phyloP scores from a whole-genome alignment of 305 asterid genomes.

The Fraxinus angustifolia region DNA sequence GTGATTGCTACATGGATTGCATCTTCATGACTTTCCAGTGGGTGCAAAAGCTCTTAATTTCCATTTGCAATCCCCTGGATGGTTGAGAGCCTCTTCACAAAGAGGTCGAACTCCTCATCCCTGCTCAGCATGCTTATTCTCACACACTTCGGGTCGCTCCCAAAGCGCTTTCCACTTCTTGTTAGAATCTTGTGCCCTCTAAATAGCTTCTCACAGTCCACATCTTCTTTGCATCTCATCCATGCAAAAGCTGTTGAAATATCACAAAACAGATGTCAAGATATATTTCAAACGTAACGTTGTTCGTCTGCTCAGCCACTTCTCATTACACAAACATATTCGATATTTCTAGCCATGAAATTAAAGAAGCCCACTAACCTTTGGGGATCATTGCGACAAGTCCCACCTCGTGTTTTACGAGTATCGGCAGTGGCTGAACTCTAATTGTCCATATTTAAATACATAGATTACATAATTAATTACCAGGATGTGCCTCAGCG shows the following conservation, averaged over 20 bases:
- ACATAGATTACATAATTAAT: not conserved
- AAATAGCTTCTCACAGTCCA: slow-evolving; percentile 49
- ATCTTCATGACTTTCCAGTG: not conserved
- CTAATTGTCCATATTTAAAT: not conserved
- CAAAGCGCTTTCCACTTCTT: slow-evolving; percentile 60
- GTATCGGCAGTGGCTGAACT: not conserved
- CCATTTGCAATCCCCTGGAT: slow-evolving; percentile 26
- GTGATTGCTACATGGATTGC: not conserved
- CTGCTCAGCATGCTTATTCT: slow-evolving; percentile 69
- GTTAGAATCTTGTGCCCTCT: slow-evolving; percentile 43
- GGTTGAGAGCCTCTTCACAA: slow-evolving; percentile 49
- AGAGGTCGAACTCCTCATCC: slow-evolving; percentile 61
- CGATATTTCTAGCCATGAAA: no score
- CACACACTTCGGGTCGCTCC: slow-evolving; percentile 39
- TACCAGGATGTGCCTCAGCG: slow-evolving; percentile 59
- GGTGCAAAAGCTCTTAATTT: not conserved
- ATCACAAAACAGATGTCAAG: not conserved
- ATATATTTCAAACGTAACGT: not conserved
- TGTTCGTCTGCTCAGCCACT: not conserved
- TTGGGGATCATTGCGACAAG: not conserved
- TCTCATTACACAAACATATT: not conserved
- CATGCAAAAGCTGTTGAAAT: slow-evolving; percentile 69
- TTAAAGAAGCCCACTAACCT: no score
- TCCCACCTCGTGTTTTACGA: not conserved
- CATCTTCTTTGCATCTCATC: slow-evolving; percentile 51